Evolutionary conservation across 495 filamentous ascomycete species (phyloP), one percentile per base, ranked within the genome.

Genomic region (Aspergillus nidulans): DNA sequence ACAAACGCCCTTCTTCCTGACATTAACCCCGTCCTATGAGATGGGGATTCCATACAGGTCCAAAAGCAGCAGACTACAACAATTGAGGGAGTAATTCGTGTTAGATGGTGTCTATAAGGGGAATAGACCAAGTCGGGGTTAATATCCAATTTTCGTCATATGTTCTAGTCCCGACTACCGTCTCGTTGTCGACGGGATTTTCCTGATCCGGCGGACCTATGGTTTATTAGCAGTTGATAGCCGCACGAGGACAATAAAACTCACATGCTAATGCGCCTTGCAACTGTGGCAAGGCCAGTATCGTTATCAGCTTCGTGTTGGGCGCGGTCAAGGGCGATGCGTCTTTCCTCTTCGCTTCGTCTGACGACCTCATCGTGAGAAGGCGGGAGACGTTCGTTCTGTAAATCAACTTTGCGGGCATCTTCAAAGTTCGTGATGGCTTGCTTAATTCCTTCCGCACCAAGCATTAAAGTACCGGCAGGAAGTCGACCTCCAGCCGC

Each of bases 351-450:
- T 55, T 90, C 86, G 49, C 81, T 86, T 63, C 86, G 88, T 65
- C 83, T 83, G 28, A 84, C 77, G 13, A 97, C 90, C 67, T 98
- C 94, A 52, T 97, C 94, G 54, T 95, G 90, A 60, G 79, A 91
- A 5, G 94, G 94, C 34, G 94, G 94, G 57, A 97, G 72, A 52
- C 87, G 83, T 76, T 98, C 94, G 67, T 98, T 98, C 73, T 97
- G 92, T 56, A 97, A 64, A 77, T 98, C 94, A 24, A 98, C 95
- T 77, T 96, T 96, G 45, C 91, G 80, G n/a, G 94, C 94, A 69
- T 98, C 94, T 69, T 98, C 94, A 59, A 98, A 98, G 61, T 82
- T 94, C 69, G 81, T 89, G 58, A 98, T 98, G n/a, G 94, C 94
- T 63, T 97, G 91, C 77, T 97, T 98, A 75, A 98, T 98, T 28